phyloP scores from a whole-genome alignment of 177 flowering plant species.

The Vitis hybrid region DNA sequence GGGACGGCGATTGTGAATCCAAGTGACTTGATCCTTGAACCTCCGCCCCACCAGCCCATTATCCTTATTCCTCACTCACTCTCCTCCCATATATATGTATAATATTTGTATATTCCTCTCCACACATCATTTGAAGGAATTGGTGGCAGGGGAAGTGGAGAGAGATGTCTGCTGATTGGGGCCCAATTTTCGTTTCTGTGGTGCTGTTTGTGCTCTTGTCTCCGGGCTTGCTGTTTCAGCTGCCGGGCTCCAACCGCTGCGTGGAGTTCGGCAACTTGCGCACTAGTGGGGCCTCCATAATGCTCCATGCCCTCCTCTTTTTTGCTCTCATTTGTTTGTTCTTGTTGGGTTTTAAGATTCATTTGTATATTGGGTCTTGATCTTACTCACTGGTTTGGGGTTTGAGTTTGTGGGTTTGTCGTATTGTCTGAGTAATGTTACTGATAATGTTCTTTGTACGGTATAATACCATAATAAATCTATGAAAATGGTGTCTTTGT shows the following conservation, averaged over 20 bases:
- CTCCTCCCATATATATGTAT: background rate
- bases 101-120: no score
- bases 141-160: background rate
- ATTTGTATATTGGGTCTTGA: constrained; percentile 24
- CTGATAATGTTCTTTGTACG: no score
- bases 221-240: constrained; percentile 50
- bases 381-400: background rate
- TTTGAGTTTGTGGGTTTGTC: background rate
- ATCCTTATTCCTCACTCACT: no score
- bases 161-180: constrained; percentile 33
- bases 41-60: constrained; percentile 20
- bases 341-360: constrained; percentile 32
- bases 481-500: no score
- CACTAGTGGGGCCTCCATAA: constrained; percentile 38
- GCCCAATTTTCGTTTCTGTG: constrained; percentile 45
- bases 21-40: constrained; percentile 10
- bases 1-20: constrained; percentile 16
- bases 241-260: constrained; percentile 35
- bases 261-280: constrained; percentile 47
- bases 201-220: constrained; percentile 45
- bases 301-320: constrained; percentile 40
- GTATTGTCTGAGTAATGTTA: background rate
- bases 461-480: no score
- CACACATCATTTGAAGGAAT: background rate
- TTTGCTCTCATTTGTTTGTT: constrained; percentile 43